These are phyloP conservation scores for Citrus australasica DNA, from an alignment of 345 rosid species.

Conservation along the genomic window DNA sequence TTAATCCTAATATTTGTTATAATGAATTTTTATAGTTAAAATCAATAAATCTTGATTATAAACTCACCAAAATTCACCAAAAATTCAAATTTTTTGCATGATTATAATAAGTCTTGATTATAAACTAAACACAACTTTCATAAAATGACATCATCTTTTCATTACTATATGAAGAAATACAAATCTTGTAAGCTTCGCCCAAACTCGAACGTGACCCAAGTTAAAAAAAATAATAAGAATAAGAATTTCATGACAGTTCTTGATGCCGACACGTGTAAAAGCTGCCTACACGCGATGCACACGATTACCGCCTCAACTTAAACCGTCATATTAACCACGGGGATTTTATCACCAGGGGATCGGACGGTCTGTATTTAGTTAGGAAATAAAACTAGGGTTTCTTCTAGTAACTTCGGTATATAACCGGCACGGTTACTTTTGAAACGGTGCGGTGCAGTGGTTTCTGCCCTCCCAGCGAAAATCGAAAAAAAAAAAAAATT, in stretches of 20 bases:
- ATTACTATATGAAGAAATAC: neutral
- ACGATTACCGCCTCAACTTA: neutral
- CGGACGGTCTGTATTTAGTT: constrained; percentile 18
- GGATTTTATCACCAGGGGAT: constrained; percentile 2
- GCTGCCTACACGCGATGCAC: no score
- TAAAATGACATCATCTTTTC: no score
- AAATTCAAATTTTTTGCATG: no score
- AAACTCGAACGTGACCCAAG: neutral
- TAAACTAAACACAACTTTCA: no score
- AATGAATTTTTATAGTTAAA: no score
- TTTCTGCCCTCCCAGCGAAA: constrained; percentile 47
- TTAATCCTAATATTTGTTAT: no score
- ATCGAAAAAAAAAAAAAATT: constrained; percentile 16
- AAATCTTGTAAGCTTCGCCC: neutral
- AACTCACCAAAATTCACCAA: neutral
- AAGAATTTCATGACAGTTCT: neutral
- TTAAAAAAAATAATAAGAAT: neutral
- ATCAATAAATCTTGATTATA: no score
- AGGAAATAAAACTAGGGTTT: constrained; percentile 30
- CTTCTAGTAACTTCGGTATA: constrained; percentile 16
- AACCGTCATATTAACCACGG: neutral
- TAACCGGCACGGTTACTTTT: constrained; percentile 14
- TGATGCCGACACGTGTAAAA: neutral
- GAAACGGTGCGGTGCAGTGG: constrained; percentile 49
- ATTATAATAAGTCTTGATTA: no score